Percentiles rank a stretch among this genome's conserved stretches.
phyloP scores from a whole-genome alignment of 768 basidiomycete species.

The Rhizopogon vesiculosus region DNA sequence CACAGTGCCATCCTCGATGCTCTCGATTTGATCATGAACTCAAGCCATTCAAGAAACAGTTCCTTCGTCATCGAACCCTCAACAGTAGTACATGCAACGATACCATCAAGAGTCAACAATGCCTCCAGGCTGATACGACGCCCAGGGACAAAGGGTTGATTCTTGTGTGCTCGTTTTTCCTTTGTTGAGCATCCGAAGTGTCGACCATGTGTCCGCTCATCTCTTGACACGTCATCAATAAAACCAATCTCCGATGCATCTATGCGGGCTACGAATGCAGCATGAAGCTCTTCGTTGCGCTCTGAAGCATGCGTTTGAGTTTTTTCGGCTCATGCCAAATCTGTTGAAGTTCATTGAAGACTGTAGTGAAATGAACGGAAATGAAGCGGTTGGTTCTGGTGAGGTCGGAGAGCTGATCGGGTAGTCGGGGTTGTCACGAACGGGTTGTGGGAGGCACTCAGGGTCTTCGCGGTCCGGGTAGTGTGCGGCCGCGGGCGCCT shows the following conservation, averaged over 20 bases:
- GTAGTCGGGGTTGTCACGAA: constrained; percentile 15
- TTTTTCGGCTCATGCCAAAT: constrained; percentile 16
- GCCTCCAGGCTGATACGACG: too few relatives aligned
- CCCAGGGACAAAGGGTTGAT: too few relatives aligned
- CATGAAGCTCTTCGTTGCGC: constrained; percentile 8
- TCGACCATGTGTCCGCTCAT: constrained; percentile 19
- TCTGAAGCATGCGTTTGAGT: constrained; percentile 20
- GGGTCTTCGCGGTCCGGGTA: too few relatives aligned
- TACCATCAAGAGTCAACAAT: too few relatives aligned
- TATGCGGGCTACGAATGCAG: constrained; percentile 15
- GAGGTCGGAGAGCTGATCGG: constrained; percentile 15
- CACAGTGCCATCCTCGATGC: too few relatives aligned
- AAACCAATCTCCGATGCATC: constrained; percentile 10
- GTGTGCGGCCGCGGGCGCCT: too few relatives aligned
- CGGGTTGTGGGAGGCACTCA: constrained; percentile 11
- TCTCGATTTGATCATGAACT: too few relatives aligned
- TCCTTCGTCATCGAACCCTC: too few relatives aligned
- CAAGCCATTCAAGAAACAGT: too few relatives aligned
- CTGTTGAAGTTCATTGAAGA: constrained; percentile 14
- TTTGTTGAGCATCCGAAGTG: constrained; percentile 13
- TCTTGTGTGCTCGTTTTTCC: constrained; percentile 1
- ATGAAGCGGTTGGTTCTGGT: constrained; percentile 1
- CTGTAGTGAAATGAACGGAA: constrained; percentile 12
- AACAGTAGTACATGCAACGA: too few relatives aligned
- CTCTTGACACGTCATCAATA: constrained; percentile 26